A percentile compares a stretch with the other conserved stretches of the same genome.
Evolutionary conservation across 345 rosid species (phyloP).

Genomic region (Ceriops zippeliana): DNA sequence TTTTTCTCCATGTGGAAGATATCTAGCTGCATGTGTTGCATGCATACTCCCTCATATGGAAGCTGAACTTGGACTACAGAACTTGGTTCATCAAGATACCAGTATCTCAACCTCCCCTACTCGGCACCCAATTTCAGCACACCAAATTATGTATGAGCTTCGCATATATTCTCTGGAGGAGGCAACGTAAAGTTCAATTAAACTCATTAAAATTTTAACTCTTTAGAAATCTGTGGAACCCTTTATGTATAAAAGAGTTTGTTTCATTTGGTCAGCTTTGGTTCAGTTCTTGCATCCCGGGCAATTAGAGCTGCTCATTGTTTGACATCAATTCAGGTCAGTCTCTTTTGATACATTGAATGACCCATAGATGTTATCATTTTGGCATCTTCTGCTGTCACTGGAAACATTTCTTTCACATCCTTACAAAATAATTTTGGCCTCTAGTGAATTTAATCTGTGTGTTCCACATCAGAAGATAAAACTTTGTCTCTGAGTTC

Average conservation of each 20-base stretch:
- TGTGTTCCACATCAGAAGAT: background rate
- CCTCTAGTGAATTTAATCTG: too few species aligned
- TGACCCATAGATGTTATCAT: background rate
- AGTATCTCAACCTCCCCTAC: slow-evolving; percentile 92
- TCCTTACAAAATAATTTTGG: too few species aligned
- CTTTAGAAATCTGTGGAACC: slow-evolving; percentile 3
- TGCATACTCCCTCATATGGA: slow-evolving; percentile 80
- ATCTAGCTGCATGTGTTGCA: slow-evolving; percentile 94
- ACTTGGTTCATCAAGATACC: slow-evolving; percentile 57
- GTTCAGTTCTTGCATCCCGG: slow-evolving; percentile 76
- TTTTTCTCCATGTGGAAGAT: slow-evolving; percentile 97
- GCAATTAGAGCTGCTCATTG: slow-evolving; percentile 96
- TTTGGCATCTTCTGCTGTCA: background rate
- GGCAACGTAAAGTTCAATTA: slow-evolving; percentile 62
- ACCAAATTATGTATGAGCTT: slow-evolving; percentile 94
- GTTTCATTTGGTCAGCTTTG: slow-evolving; percentile 55
- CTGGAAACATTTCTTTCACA: background rate
- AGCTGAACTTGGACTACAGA: slow-evolving; percentile 72
- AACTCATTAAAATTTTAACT: slow-evolving; percentile 4
- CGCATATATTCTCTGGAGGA: slow-evolving; percentile 91
- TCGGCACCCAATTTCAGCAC: slow-evolving; percentile 87
- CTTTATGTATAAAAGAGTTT: slow-evolving; percentile 12
- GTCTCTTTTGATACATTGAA: slow-evolving; percentile 19
- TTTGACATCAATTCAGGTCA: slow-evolving; percentile 95
- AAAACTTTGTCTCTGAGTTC: background rate